Conservation (phyloP, 306 rosid species). For the Pterocarpus macrocarpus region DNA sequence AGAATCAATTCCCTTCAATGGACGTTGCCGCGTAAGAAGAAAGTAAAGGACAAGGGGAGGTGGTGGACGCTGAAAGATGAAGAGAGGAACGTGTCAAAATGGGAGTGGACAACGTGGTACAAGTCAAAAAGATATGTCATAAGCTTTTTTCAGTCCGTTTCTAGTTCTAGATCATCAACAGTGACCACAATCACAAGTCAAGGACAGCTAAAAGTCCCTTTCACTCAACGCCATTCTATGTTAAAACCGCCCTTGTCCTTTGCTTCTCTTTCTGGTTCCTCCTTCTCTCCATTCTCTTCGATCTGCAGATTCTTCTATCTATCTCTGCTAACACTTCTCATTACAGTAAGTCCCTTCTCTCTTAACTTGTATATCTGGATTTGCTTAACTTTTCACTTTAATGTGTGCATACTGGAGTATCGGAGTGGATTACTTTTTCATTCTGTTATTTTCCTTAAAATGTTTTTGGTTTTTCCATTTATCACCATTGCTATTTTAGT, state of each 20-base stretch:
- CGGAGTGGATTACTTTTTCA: not conserved
- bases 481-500: not conserved
- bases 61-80: not conserved
- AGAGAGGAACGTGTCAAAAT: slow-evolving; percentile 33
- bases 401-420: not conserved
- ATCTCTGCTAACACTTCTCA: not conserved
- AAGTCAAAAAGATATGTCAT: not conserved
- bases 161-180: not conserved
- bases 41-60: not conserved
- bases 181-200: not conserved
- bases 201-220: not conserved
- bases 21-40: slow-evolving; percentile 25
- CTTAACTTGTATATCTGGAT: not conserved
- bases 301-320: not conserved
- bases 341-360: slow-evolving; percentile 25
- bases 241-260: not conserved
- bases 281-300: not conserved
- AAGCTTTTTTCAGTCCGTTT: not conserved
- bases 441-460: too few relatives aligned
- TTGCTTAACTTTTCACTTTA: not conserved
- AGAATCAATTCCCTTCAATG: not conserved
- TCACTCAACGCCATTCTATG: slow-evolving; percentile 24
- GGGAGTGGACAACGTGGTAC: slow-evolving; percentile 42
- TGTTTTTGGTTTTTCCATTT: not conserved
- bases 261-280: not conserved